phyloP scores from a whole-genome alignment of 805 yeast genomes.

The Millerozyma miso region DNA sequence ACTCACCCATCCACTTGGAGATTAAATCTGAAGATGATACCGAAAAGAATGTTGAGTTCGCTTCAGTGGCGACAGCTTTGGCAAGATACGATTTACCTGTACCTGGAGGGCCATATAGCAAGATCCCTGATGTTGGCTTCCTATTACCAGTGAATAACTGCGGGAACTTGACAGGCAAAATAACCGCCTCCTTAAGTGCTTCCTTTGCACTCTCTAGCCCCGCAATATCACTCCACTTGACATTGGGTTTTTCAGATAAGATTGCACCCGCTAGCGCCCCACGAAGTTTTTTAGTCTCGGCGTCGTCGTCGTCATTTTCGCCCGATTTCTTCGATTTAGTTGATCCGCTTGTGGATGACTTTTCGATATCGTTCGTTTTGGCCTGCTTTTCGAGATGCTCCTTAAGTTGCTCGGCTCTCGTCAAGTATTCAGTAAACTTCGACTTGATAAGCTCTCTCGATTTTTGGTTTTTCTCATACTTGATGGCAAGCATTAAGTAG shows the following conservation, averaged over 20 bases:
- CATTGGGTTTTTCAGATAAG: slow-evolving; percentile 85
- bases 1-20: slow-evolving; percentile 99
- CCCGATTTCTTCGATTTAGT: slow-evolving; percentile 50
- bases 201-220: slow-evolving; percentile 95
- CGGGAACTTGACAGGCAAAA: slow-evolving; percentile 92
- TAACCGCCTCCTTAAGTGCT: slow-evolving; percentile 95
- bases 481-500: slow-evolving; percentile 91
- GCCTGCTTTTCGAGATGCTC: slow-evolving; percentile 72
- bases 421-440: slow-evolving; percentile 85
- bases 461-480: slow-evolving; percentile 84
- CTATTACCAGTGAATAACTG: slow-evolving; percentile 93
- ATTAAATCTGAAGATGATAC: slow-evolving; percentile 95
- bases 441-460: slow-evolving; percentile 85
- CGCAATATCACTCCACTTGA: slow-evolving; percentile 92
- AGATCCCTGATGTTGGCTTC: slow-evolving; percentile 86
- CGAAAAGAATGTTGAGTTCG: slow-evolving; percentile 93
- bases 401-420: slow-evolving; percentile 91
- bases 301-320: slow-evolving; percentile 53
- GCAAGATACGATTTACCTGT: slow-evolving; percentile 97
- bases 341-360: slow-evolving; percentile 53
- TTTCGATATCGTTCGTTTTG: slow-evolving; percentile 45
- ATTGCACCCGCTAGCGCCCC: slow-evolving; percentile 92
- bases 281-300: slow-evolving; percentile 82
- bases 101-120: slow-evolving; percentile 75
- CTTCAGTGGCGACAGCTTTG: slow-evolving; percentile 98